Evolutionary conservation across 2,329 filamentous ascomycete genomes (phyloP), one percentile per base, ranked within the genome.

Genomic region (Zopfia rhizophila): DNA sequence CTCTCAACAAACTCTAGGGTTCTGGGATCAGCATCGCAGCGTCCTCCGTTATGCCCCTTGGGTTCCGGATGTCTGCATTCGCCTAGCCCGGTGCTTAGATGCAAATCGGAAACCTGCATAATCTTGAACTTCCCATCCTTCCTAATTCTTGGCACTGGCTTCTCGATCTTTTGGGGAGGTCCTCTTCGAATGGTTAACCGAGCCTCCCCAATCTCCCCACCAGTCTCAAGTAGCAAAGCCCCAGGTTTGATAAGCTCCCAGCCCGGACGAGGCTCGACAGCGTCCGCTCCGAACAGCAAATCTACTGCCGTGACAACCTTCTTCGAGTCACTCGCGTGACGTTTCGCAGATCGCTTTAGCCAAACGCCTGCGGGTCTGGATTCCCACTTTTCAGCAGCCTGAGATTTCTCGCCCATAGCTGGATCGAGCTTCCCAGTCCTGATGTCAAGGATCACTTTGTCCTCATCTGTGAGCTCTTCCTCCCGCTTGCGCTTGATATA

Each of bases 41-140:
- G 84, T 8, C 87, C 89, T 4, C 86, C 86, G 39, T 90, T 83
- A 56, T 84, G 83, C 35, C 81, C 82, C 51, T 85, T 82, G 0
- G 92, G 92, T 56, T 93, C 81, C n/a, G 91, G 84, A 60, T 99
- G 91, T 55, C 94, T 85, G 66, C 94, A 99, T 31, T 75, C 74
- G 7, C 94, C 94, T 4, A 92, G 80, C 7, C 93, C 94, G 2
- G 94, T 99, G 65, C 91, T 93, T 44, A 99, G 76, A 72, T 99
- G 94, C 51, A 97, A 76, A 75, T 99, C 94, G n/a, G 91, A 89
- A 43, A 96, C 79, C 73, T 99, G 94, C 82, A 99, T 85, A 55
- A 99, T 96, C 78, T 97, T 97, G 78, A 97, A 97, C 60, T 88
- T 91, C 21, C 93, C 94, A 67, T 94, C 91, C 51, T 95, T 91